Base-by-base conservation (phyloP, 345 rosid species). In the Rhizophora mangle region DNA sequence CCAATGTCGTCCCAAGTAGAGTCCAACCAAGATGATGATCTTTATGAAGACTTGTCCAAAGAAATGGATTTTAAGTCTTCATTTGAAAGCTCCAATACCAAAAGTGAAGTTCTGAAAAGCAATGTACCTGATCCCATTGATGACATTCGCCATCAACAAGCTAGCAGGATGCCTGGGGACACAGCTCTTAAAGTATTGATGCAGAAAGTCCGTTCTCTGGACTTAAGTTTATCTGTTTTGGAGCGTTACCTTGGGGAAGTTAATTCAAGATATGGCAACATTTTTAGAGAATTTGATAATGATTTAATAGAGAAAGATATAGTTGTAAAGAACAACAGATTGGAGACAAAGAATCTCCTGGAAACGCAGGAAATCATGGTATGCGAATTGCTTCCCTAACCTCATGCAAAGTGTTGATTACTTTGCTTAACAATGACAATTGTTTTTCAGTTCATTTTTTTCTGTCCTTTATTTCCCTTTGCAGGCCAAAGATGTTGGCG, bases 151-250 rank as follows among this genome's bases (percentile, higher is more conserved):
- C 96, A 76, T 67, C 90, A 86, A 71, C 96, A 88, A 79, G 88
- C 78, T 74, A 89, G 96, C 57, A 88, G 97, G 81, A 86, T 90
- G 92, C 94, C 93, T 61, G 96, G 96, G 24, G 99, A 96, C 74
- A 83, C 90, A 39, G 98, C 89, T 76, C 87, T 92, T 47, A 92
- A 92, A 82, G 82, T 92, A 75, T 77, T 96, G 68, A 88, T 90
- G 98, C 96, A 96, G 79, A 96, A 96, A 87, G 90, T 90, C 55
- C 87, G 84, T 67, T 89, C 96, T 3, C 60, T 96, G 65, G 99
- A 96, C 82, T 58, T 88, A 54, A 96, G 83, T 78, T 76, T 96
- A 57, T 89, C 96, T 24, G 90, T 90, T n/a, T 71, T 96, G 72
- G 99, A 96, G 80, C 85, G 88, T 29, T 92, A 96, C 78, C 70